phyloP scores from a whole-genome alignment of 2,329 filamentous ascomycete genomes.

The Talaromyces islandicus region DNA sequence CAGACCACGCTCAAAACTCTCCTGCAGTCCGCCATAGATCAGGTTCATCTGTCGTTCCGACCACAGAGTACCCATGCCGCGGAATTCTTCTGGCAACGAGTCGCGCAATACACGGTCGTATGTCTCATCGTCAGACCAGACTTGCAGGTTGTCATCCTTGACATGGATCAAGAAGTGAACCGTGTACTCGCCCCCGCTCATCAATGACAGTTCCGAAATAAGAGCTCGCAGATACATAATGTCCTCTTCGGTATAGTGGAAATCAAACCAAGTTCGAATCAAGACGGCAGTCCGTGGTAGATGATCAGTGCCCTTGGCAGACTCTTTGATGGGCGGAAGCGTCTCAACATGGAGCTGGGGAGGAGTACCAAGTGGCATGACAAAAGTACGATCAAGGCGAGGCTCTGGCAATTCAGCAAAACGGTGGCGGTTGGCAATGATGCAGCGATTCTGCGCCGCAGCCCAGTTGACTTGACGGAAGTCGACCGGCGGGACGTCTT shows the following conservation, averaged over 20 bases:
- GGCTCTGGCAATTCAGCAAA: constrained; percentile 47
- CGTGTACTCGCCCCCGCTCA: constrained; percentile 74
- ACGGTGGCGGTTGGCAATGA: constrained; percentile 61
- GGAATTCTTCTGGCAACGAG: constrained; percentile 75
- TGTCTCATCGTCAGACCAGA: constrained; percentile 72
- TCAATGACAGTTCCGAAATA: constrained; percentile 69
- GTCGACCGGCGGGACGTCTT: constrained; percentile 64
- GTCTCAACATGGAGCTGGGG: constrained; percentile 12
- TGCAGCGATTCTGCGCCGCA: constrained; percentile 68
- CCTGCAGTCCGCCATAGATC: constrained; percentile 80
- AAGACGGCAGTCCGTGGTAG: constrained; percentile 64
- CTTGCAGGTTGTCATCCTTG: constrained; percentile 69
- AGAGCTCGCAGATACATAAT: constrained; percentile 76
- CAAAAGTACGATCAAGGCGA: constrained; percentile 26
- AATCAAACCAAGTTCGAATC: constrained; percentile 74
- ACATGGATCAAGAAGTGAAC: constrained; percentile 83
- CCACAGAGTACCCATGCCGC: constrained; percentile 84
- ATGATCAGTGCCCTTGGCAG: constrained; percentile 17
- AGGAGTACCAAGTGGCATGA: constrained; percentile 27
- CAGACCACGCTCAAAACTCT: constrained; percentile 65
- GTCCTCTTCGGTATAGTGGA: constrained; percentile 70
- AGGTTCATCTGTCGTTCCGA: constrained; percentile 88
- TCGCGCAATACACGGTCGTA: constrained; percentile 67
- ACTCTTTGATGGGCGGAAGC: constrained; percentile 14
- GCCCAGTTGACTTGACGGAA: constrained; percentile 74